Percentiles rank a stretch among this genome's conserved stretches.
phyloP scores from a whole-genome alignment of 2,329 filamentous ascomycete genomes.

The Aspergillus tanneri region DNA sequence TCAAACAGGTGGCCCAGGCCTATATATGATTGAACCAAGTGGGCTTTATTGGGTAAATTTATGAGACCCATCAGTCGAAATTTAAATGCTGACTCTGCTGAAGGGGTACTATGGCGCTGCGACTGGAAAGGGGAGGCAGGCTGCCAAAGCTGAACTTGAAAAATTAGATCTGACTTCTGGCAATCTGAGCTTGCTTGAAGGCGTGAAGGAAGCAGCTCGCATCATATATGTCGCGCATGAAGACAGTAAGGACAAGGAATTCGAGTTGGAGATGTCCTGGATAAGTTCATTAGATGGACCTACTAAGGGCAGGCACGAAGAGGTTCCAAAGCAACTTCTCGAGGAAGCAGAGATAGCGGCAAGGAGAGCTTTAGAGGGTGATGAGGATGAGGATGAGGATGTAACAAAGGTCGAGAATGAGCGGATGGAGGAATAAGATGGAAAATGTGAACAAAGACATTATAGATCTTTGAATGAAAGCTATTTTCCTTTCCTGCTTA shows the following conservation, averaged over 20 bases:
- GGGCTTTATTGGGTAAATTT: conserved; percentile 79
- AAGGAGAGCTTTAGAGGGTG: conserved; percentile 82
- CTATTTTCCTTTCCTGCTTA: background rate
- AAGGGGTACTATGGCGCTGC: conserved; percentile 95
- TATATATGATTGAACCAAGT: conserved; percentile 99
- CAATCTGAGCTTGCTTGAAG: conserved; percentile 76
- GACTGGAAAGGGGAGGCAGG: conserved; percentile 93
- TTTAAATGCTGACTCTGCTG: conserved; percentile 23
- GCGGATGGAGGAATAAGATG: conserved; percentile 83
- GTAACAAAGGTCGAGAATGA: conserved; percentile 59
- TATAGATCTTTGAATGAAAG: too few relatives aligned
- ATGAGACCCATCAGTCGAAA: background rate
- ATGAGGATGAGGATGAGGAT: conserved; percentile 79
- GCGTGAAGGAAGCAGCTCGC: conserved; percentile 90
- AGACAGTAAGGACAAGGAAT: conserved; percentile 99
- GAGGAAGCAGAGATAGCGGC: conserved; percentile 93
- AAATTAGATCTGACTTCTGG: conserved; percentile 85
- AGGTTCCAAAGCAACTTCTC: conserved; percentile 84
- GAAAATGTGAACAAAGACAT: conserved; percentile 2
- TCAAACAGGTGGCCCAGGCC: conserved; percentile 81
- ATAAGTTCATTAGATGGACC: conserved; percentile 81
- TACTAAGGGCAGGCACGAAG: conserved; percentile 87
- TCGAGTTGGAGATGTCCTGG: conserved; percentile 99
- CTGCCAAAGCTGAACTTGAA: conserved; percentile 96
- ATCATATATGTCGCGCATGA: conserved; percentile 98